Evolutionary conservation across 169 alveolate species (phyloP).

Genomic region (Babesia sp.): DNA sequence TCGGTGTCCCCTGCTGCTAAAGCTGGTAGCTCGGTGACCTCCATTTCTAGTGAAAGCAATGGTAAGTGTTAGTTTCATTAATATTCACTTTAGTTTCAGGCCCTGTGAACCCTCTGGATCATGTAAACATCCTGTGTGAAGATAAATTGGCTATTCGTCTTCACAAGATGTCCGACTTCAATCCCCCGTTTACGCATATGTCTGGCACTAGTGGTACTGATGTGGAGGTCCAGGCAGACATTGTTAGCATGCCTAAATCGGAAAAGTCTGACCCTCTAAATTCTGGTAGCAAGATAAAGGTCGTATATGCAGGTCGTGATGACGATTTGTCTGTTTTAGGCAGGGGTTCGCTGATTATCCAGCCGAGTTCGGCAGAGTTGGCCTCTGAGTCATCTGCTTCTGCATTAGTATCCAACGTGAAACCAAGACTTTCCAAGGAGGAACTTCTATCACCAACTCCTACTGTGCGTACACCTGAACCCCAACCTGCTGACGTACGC

Average conservation of each 20-base stretch:
- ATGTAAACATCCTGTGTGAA: constrained; percentile 35
- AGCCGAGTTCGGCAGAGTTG: background rate
- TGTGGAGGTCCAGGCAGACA: constrained; percentile 63
- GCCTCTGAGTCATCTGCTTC: constrained; percentile 13
- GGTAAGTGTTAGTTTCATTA: background rate
- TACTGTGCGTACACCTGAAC: background rate
- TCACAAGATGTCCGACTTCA: constrained; percentile 59
- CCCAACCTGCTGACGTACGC: background rate
- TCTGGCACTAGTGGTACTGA: background rate
- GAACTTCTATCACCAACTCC: background rate
- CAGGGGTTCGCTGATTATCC: background rate
- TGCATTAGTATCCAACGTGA: background rate
- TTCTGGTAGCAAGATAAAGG: constrained; percentile 6
- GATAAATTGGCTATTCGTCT: constrained; percentile 24
- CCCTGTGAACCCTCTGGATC: constrained; percentile 24
- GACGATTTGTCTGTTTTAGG: background rate
- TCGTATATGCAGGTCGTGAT: constrained; percentile 17
- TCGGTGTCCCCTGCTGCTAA: background rate
- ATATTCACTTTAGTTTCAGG: background rate
- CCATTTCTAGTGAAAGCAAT: background rate
- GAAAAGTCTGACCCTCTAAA: background rate
- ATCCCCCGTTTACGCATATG: background rate
- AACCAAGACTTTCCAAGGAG: background rate
- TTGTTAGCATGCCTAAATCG: background rate
- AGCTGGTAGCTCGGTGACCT: background rate